Base-by-base conservation (phyloP, 352 stramenopile species). In the Globisporangium barbulae region DNA sequence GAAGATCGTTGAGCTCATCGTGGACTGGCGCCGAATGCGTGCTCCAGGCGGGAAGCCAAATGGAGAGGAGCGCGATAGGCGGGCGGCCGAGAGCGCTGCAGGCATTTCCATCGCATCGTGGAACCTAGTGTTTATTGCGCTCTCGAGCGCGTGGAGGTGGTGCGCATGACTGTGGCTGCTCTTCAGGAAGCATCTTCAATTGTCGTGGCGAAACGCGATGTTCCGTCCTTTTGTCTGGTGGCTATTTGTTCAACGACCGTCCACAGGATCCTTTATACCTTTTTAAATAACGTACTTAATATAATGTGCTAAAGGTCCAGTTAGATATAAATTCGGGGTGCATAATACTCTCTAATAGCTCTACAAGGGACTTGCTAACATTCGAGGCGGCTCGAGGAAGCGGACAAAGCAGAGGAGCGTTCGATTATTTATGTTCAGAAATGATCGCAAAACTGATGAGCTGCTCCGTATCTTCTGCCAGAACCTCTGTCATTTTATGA, bases 391-490 rank as follows among this genome's bases (percentile, higher is more conserved):
- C 30, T 61, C 37, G 55, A 61, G 37, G 39, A 61, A 61, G 30
- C 37, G 55, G 30, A 33, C 54, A 60, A 60, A 49, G 49, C 49
- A 56, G 28, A 56, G 25, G 28, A 39, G 49, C 13, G 39, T 30
- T 53, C 55, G 39, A 53, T 21, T n/a, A 42, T 61, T 52, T 39
- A 19, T 28, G 55, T 58, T 35, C 52, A 57, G 30, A 57, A 57
- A 44, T 37, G 53, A 31, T 47, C 33, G 22, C 12, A 35, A 22
- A 22, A 59, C 53, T 37, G 53, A 50, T 21, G 35, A 49, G 35
- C 33, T 60, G 33, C 37, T 63, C 58, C 58, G 58, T 19, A 53
- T 63, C 45, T 56, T 63, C 58, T 56, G 58, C 57, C 22, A 21
- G 12, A 48, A 22, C 42, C 42, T 62, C 7, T 17, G 2, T 4